Evolutionary conservation across 2,329 filamentous ascomycete species (phyloP).

Genomic region (Pyricularia grisea): DNA sequence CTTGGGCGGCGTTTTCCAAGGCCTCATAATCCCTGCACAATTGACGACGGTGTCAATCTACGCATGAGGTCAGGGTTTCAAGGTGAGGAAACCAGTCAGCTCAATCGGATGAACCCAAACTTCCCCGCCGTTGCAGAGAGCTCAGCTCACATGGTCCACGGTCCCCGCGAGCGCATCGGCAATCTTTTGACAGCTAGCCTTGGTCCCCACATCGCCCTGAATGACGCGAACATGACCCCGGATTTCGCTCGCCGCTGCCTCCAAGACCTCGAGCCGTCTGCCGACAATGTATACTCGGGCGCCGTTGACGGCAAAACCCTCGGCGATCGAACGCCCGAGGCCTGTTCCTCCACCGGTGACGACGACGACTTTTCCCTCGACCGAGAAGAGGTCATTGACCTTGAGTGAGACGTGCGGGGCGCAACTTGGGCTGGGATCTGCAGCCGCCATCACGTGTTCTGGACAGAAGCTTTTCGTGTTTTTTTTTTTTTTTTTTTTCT

Average conservation of each 20-base stretch:
- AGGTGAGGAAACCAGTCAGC: background rate
- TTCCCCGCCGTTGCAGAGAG: too few relatives aligned
- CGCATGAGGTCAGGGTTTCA: background rate
- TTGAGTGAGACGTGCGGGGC: slow-evolving; percentile 14
- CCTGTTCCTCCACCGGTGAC: slow-evolving; percentile 35
- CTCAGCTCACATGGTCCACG: too few relatives aligned
- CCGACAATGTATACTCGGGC: slow-evolving; percentile 35
- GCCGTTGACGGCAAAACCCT: slow-evolving; percentile 32
- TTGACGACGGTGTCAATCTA: slow-evolving; percentile 18
- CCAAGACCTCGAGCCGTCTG: slow-evolving; percentile 29
- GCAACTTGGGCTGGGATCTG: slow-evolving; percentile 12
- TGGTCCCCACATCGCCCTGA: slow-evolving; percentile 17
- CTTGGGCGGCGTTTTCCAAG: slow-evolving; percentile 11
- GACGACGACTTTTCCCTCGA: slow-evolving; percentile 27
- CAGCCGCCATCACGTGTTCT: slow-evolving; percentile 7
- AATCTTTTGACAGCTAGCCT: slow-evolving; percentile 13
- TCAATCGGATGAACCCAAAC: background rate
- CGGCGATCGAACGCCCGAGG: slow-evolving; percentile 33
- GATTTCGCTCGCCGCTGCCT: slow-evolving; percentile 19
- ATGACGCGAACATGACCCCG: slow-evolving; percentile 14
- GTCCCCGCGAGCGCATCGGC: too few relatives aligned
- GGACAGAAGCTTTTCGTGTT: background rate
- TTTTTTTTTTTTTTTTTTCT: background rate
- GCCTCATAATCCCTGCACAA: slow-evolving; percentile 16
- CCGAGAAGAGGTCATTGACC: slow-evolving; percentile 23